phyloP scores from a whole-genome alignment of 192 early-diverging fungal species.

The Coemansia sp. region DNA sequence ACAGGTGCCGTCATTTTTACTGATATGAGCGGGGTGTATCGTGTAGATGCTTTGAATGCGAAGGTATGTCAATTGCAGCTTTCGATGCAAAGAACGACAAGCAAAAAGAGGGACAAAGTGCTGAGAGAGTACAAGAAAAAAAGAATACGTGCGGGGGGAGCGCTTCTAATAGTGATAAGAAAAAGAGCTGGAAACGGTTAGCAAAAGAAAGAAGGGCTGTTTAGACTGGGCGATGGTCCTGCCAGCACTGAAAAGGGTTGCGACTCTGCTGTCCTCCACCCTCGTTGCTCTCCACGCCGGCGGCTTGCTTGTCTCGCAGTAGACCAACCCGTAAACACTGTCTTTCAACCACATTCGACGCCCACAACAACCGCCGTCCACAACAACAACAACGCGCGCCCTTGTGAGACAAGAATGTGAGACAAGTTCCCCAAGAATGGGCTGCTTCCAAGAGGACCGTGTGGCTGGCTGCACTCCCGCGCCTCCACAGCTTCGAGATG shows the following conservation, averaged over 20 bases:
- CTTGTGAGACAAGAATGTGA: conserved; percentile 18
- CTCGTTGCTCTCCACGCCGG: too few relatives aligned
- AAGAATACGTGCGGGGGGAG: background rate
- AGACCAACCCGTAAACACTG: too few relatives aligned
- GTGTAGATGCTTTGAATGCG: too few relatives aligned
- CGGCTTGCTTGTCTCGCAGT: too few relatives aligned
- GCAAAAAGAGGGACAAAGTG: too few relatives aligned
- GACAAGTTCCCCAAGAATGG: conserved; percentile 14
- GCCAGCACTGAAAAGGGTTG: conserved; percentile 4
- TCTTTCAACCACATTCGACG: too few relatives aligned
- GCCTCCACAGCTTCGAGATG: background rate
- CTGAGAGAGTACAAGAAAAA: conserved; percentile 2
- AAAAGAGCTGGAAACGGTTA: background rate
- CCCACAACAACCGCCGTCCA: background rate
- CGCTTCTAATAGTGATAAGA: background rate
- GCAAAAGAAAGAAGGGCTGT: conserved; percentile 1
- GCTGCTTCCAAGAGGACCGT: too few relatives aligned
- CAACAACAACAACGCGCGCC: conserved; percentile 12
- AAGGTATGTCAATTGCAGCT: too few relatives aligned
- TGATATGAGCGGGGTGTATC: background rate
- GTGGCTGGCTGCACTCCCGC: too few relatives aligned
- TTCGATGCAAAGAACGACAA: too few relatives aligned
- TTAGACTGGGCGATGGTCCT: background rate
- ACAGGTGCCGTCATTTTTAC: conserved; percentile 27
- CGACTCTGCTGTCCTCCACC: background rate